Conservation (phyloP, 2,329 filamentous ascomycete genomes). For the Fusarium sp. region DNA sequence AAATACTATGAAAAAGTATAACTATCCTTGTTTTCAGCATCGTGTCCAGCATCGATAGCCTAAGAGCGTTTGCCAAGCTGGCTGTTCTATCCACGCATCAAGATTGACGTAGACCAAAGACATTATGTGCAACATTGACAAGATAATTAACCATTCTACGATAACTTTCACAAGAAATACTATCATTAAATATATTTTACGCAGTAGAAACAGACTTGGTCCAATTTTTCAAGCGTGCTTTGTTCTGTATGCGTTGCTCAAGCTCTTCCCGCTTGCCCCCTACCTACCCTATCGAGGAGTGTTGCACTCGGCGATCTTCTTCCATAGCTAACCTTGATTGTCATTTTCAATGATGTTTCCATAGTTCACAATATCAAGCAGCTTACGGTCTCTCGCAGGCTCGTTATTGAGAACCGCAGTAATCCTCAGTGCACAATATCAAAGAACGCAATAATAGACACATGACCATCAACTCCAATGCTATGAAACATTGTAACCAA, state of each 20-base stretch:
- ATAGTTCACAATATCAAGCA: too few relatives aligned
- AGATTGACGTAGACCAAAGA: not conserved
- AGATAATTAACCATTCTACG: not conserved
- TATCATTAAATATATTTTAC: not conserved
- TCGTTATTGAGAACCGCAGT: too few relatives aligned
- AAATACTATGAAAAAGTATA: not conserved
- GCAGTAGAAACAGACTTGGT: fast-evolving
- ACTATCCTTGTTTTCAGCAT: not conserved
- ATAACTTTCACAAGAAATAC: not conserved
- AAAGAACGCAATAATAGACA: too few relatives aligned
- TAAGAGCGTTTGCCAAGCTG: not conserved
- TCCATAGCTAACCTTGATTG: not conserved
- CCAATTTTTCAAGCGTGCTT: not conserved
- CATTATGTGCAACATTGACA: not conserved
- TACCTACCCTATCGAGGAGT: not conserved
- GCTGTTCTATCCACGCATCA: not conserved
- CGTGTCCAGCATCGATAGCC: not conserved
- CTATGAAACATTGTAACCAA: too few relatives aligned
- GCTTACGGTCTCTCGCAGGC: too few relatives aligned
- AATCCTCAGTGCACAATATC: too few relatives aligned
- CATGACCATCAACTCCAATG: too few relatives aligned
- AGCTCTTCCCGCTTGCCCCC: not conserved
- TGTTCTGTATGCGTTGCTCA: not conserved
- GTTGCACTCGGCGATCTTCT: not conserved
- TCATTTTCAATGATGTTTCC: too few relatives aligned